Evolutionary conservation across 2,329 filamentous ascomycete genomes (phyloP), one percentile per base, ranked within the genome.

Genomic region (Epichloe glyceriae): DNA sequence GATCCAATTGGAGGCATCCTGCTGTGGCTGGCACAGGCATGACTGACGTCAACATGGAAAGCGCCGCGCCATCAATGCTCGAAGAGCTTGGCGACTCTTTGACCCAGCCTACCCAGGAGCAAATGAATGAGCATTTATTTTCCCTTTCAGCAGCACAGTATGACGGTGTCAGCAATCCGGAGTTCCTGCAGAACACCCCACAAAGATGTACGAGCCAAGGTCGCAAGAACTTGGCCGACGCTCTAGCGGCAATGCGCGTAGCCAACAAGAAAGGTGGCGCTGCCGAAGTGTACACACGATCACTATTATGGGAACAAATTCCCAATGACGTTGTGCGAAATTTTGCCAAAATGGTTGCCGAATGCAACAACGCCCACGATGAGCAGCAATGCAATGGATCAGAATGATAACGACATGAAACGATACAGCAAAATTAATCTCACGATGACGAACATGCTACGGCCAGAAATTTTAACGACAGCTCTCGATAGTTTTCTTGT

Each of bases 251-350:
- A 44, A 88, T 95, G 81, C 83, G 88, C 57, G 73, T 73, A 58
- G 79, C 76, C 60, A 74, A 75, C 61, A 88, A 88, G 68, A 79
- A 85, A 58, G 79, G 79, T 48, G 64, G 64, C 47, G 85, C 84
- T 46, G 86, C 90, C 52, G 89, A 96, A 61, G 87, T 96, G 41
- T 95, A 95, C 71, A 94, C 90, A 35, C 80, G 91, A 52, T 95
- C 88, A 55, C 76, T 97, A 54, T 81, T 97, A 52, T 95, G 88
- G 88, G 89, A 96, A 62, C 87, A 90, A 68, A 90, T 97, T 60
- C 90, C 93, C 14, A 79, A 82, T 59, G 89, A 97, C 57, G 89
- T 97, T 46, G 88, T 98, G 50, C 82, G 83, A 59, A 88, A 91
- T 65, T 97, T 97, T 73, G 87, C 86, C 61, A 86, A 88, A 68